Evolutionary conservation across 352 stramenopile genomes (phyloP).

Genomic region (Stramenopiles sp.): DNA sequence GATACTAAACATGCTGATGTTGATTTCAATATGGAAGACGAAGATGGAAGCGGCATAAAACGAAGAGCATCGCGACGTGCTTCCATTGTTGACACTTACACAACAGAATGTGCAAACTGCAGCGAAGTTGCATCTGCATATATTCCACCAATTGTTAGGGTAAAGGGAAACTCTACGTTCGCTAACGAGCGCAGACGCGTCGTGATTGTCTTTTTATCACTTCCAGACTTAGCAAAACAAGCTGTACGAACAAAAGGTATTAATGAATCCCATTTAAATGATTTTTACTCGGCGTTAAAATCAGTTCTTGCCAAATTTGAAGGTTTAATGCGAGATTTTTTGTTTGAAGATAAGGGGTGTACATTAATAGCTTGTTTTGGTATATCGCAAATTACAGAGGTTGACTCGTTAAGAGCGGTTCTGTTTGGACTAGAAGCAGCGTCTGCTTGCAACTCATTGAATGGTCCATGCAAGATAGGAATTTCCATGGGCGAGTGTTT

Average conservation of each 20-base stretch:
- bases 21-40: background rate
- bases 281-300: constrained; percentile 29
- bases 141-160: background rate
- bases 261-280: constrained; percentile 33
- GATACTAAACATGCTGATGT: background rate
- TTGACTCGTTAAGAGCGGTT: constrained; percentile 28
- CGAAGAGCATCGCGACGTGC: background rate
- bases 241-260: constrained; percentile 17
- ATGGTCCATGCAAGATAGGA: constrained; percentile 28
- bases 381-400: constrained; percentile 21
- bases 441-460: constrained; percentile 30
- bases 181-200: constrained; percentile 29
- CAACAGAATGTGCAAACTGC: background rate
- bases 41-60: background rate
- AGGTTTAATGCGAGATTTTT: constrained; percentile 32
- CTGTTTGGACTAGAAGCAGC: too few species aligned
- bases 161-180: constrained; percentile 30
- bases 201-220: constrained; percentile 25
- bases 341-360: constrained; percentile 38
- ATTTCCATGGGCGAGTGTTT: constrained; percentile 33
- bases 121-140: background rate
- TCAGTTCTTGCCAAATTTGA: constrained; percentile 31
- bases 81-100: background rate
- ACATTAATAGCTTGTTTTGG: constrained; percentile 38
- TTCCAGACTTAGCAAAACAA: constrained; percentile 20